A percentile compares a stretch with the other conserved stretches of the same genome.
Evolutionary conservation across 345 rosid genomes (phyloP).

Genomic region (Leavenworthia alabamica): DNA sequence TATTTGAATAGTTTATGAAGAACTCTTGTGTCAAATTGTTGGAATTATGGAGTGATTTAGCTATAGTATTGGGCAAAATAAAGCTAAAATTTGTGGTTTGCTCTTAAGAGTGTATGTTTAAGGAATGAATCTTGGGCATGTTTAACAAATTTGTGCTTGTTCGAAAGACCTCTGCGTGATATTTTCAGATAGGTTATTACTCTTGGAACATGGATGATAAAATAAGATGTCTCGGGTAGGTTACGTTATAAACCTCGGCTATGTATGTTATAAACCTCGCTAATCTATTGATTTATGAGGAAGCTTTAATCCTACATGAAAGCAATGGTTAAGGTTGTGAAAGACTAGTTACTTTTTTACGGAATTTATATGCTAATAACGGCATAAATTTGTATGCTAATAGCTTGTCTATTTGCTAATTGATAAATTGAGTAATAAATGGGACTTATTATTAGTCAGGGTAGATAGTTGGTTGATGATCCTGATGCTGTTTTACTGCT

Average conservation of each 20-base stretch:
- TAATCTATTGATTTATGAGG: not conserved
- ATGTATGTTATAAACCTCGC: not conserved
- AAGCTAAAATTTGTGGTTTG: not conserved
- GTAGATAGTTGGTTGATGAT: not conserved
- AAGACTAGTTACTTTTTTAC: not conserved
- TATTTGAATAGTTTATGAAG: not conserved
- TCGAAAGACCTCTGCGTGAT: not conserved
- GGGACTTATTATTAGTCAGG: not conserved
- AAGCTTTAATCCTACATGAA: not conserved
- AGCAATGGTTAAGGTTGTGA: not conserved
- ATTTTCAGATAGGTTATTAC: not conserved
- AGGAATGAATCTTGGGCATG: not conserved
- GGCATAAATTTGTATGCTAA: not conserved
- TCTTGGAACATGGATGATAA: not conserved
- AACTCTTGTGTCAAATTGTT: not conserved
- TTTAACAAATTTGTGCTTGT: not conserved
- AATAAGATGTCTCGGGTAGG: not conserved
- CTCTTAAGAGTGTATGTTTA: not conserved
- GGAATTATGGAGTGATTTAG: not conserved
- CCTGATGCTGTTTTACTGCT: not conserved
- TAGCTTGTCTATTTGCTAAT: not conserved
- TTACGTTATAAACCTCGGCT: not conserved
- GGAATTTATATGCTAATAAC: not conserved
- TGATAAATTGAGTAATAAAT: not conserved
- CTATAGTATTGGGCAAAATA: not conserved